Conservation (phyloP, 1,139 yeast species). For the Yarrowia galli region DNA sequence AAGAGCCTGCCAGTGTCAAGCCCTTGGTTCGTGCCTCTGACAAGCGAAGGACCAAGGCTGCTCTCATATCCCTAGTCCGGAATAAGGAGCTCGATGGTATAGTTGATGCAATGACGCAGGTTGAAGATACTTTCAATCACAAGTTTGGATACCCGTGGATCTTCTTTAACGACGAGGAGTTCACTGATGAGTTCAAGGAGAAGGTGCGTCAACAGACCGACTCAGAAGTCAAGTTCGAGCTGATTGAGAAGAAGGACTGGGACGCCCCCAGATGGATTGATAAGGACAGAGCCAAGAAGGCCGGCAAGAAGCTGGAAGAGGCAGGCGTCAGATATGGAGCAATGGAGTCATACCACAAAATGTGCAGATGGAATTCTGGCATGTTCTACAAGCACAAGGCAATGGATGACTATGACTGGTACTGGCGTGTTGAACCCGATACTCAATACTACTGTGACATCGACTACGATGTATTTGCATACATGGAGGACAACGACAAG, state of each 20-base stretch:
- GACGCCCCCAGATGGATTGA: slow-evolving; percentile 67
- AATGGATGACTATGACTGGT: slow-evolving; percentile 62
- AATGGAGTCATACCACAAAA: slow-evolving; percentile 71
- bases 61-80: slow-evolving; percentile 73
- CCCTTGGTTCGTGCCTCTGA: slow-evolving; percentile 41
- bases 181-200: slow-evolving; percentile 62
- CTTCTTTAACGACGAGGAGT: slow-evolving; percentile 74
- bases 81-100: slow-evolving; percentile 64
- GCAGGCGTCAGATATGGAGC: slow-evolving; percentile 68
- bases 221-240: slow-evolving; percentile 66
- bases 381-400: slow-evolving; percentile 69
- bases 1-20: slow-evolving; percentile 48
- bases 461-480: slow-evolving; percentile 78
- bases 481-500: slow-evolving; percentile 68
- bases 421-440: slow-evolving; percentile 84
- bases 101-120: slow-evolving; percentile 60
- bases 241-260: slow-evolving; percentile 64
- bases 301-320: slow-evolving; percentile 54
- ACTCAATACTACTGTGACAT: slow-evolving; percentile 71
- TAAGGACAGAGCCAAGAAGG: slow-evolving; percentile 51
- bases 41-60: slow-evolving; percentile 66
- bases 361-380: slow-evolving; percentile 79
- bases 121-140: slow-evolving; percentile 70
- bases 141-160: slow-evolving; percentile 83
- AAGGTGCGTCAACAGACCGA: slow-evolving; percentile 52